These are phyloP conservation scores for Claviceps sp. DNA, from an alignment of 2,329 filamentous ascomycete species.

Conservation along the genomic window DNA sequence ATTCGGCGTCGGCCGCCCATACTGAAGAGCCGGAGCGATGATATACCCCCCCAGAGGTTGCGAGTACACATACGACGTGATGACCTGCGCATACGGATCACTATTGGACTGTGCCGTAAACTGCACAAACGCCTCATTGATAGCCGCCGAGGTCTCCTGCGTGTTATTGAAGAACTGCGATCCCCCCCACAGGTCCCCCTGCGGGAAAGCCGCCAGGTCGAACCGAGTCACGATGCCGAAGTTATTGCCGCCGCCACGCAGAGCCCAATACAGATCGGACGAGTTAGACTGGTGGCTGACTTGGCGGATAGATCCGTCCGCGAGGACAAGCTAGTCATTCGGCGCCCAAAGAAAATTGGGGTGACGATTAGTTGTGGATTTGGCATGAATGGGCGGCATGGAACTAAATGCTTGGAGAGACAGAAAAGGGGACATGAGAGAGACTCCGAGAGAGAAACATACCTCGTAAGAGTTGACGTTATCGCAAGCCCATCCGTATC, in stretches of 20 bases:
- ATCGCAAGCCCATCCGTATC: conserved; percentile 13
- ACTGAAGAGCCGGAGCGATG: background rate
- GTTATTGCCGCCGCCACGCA: conserved; percentile 40
- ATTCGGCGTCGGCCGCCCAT: conserved; percentile 5
- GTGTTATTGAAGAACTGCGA: conserved; percentile 2
- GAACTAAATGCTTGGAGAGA: background rate
- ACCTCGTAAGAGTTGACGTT: conserved; percentile 9
- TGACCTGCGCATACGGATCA: conserved; percentile 12
- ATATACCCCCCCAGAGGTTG: conserved; percentile 8
- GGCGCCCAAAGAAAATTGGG: no score
- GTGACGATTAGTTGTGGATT: background rate
- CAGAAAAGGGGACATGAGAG: background rate
- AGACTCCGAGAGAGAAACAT: background rate
- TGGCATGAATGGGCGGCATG: background rate
- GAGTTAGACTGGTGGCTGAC: conserved; percentile 24
- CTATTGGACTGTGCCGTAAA: conserved; percentile 6
- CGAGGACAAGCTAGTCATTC: conserved; percentile 23
- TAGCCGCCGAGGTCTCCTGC: conserved; percentile 9
- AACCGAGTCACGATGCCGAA: conserved; percentile 43
- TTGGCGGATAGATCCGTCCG: conserved; percentile 20
- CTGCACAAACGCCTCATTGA: conserved; percentile 12
- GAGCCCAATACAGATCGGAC: conserved; percentile 42
- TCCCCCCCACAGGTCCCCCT: conserved; percentile 26
- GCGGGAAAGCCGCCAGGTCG: conserved; percentile 24
- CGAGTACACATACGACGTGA: conserved; percentile 12